Evolutionary conservation across 2,329 filamentous ascomycete genomes (phyloP).

Genomic region (Penicillium freii): DNA sequence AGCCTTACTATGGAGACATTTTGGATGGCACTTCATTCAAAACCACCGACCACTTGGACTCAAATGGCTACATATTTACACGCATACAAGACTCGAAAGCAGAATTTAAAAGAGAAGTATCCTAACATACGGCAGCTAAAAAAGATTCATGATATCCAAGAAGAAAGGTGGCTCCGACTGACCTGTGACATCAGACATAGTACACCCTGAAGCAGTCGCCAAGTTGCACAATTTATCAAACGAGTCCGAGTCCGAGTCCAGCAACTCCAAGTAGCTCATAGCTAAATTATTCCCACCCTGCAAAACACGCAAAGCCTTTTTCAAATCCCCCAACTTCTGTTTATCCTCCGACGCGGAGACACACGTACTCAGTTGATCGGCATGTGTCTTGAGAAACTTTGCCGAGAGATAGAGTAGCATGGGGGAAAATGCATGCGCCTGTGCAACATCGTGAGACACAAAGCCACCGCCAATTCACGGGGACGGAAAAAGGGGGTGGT

Average conservation of each 20-base stretch:
- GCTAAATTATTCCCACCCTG: slow-evolving; percentile 8
- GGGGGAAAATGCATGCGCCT: slow-evolving; percentile 10
- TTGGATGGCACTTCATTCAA: too few relatives aligned
- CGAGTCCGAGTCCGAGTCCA: neutral
- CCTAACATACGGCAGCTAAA: neutral
- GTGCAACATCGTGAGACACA: neutral
- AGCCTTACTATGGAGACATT: neutral
- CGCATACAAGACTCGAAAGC: neutral
- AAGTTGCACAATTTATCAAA: neutral
- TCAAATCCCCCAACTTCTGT: slow-evolving; percentile 1
- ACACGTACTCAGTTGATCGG: neutral
- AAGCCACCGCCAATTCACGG: neutral
- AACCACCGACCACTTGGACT: too few relatives aligned
- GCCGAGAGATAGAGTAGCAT: slow-evolving; percentile 11
- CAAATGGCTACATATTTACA: neutral
- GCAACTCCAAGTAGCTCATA: slow-evolving; percentile 1
- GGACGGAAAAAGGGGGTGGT: neutral
- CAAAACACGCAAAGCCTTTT: slow-evolving; percentile 1
- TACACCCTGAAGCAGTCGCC: neutral
- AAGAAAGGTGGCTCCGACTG: neutral
- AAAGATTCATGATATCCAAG: neutral
- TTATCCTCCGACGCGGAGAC: slow-evolving; percentile 5
- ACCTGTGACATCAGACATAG: neutral
- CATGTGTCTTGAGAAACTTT: slow-evolving; percentile 8
- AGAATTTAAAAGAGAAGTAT: too few relatives aligned